Conservation (phyloP, 768 basidiomycete genomes). For the Mycena filopes region DNA sequence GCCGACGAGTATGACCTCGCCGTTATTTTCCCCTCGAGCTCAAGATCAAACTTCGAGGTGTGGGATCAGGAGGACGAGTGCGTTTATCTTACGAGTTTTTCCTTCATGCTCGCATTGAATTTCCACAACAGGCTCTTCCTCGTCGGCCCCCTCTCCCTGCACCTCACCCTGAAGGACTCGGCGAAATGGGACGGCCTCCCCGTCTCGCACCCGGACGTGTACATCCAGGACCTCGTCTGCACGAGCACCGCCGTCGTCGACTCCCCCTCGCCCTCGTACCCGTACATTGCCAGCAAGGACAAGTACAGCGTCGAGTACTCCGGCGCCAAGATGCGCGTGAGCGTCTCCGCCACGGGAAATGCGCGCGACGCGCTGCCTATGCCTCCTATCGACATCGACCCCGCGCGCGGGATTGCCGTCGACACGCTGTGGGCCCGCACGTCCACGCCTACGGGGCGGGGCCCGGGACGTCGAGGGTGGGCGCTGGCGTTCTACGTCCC, state of each 20-base stretch:
- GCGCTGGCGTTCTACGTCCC: slow-evolving; percentile 57
- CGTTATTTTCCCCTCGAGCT: slow-evolving; percentile 18
- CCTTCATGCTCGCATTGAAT: not conserved
- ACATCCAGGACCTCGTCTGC: slow-evolving; percentile 47
- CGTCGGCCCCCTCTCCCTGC: slow-evolving; percentile 44
- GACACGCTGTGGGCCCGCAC: slow-evolving; percentile 46
- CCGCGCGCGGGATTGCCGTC: slow-evolving; percentile 39
- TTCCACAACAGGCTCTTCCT: slow-evolving; percentile 31
- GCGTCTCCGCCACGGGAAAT: slow-evolving; percentile 22
- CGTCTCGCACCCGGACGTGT: slow-evolving; percentile 46
- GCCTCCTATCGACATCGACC: no score
- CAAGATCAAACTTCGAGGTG: slow-evolving; percentile 28
- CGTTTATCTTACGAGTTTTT: not conserved
- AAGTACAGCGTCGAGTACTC: slow-evolving; percentile 23
- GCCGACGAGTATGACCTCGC: slow-evolving; percentile 25
- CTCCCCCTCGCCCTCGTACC: slow-evolving; percentile 27
- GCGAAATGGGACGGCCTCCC: slow-evolving; percentile 41
- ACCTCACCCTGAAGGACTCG: slow-evolving; percentile 45
- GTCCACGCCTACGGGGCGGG: not conserved
- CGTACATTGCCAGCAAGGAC: slow-evolving; percentile 24
- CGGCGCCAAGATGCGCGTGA: slow-evolving; percentile 26
- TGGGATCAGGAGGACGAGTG: slow-evolving; percentile 36
- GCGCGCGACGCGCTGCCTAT: no score
- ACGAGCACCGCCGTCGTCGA: slow-evolving; percentile 35
- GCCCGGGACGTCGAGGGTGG: slow-evolving; percentile 41